Base-by-base conservation (phyloP, 441 rosid genomes). In the Populus hybrid region DNA sequence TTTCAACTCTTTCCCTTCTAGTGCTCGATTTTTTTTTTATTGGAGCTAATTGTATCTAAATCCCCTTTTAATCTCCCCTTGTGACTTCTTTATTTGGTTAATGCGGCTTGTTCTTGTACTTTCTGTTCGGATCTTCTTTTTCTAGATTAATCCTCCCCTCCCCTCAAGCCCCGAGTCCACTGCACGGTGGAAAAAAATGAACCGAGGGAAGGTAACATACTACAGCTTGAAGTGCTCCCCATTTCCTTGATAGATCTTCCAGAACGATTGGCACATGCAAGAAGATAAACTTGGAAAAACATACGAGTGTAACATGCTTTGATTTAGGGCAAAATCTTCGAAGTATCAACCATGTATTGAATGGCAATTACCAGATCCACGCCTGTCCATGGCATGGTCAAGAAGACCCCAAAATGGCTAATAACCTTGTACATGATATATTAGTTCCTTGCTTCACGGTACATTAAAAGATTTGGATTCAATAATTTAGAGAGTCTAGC, bases 1-100 rank as follows among this genome's bases (percentile, higher is more conserved):
- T 63, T 74, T 79, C 54, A 28, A 72, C 65, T 71, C 80, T 79
- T 67, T 3, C 73, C 57, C 72, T 67, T 72, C 71, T 75, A 10
- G 67, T 78, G 65, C 66, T 68, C 67, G 71, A 34, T 76, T 76
- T 76, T 34, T 32, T 30, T 11, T 77, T 79, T 59, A 75, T 79
- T 74, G 83, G 69, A 84, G 78, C 79, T 83, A 82, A 77, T 80
- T 80, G 40, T 28, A 79, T 77, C 82, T 76, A 71, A 83, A 78
- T 75, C 46, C 68, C 76, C 83, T 75, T 83, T 83, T 84, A 76
- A 77, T 75, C 85, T 73, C 80, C 82, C 73, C 76, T 70, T 73
- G 73, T 68, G 38, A 67, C 69, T 67, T 21, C 81, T 73, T 84
- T 75, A 50, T 36, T 54, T 57, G 75, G 30, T 38, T 81, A 81